Base-by-base conservation (phyloP, 805 yeast species). In the Huiozyma naganishii region DNA sequence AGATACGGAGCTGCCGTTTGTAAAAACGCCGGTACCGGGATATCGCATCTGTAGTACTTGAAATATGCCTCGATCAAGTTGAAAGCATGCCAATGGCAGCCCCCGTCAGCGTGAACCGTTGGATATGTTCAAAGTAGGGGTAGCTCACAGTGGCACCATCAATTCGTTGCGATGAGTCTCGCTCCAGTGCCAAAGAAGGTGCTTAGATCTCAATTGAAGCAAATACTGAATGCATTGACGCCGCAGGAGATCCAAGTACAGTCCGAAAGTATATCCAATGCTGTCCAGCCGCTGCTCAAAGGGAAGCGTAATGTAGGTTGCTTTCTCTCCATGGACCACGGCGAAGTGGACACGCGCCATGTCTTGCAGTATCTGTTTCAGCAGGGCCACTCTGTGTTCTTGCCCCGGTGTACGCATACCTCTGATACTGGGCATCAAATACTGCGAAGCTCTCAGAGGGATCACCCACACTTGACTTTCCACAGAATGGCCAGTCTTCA, bases 281-380 rank as follows among this genome's bases (percentile, higher is more conserved):
- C 12, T 7, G 27, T 38, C 12, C 6, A 28, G n/a, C 32, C 29
- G n/a, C 30, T 38, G 32, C 7, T 38, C 3, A 38, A 38, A 28
- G 33, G 33, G 6, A 12, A 7, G 32, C 61, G 1, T 49, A 46
- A 37, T 5, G 27, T 23, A 2, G 95, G 82, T 0, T 55, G 86
- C 29, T 89, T 76, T 54, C 75, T 88, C 83, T 78, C 74, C 58
- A 81, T 89, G 88, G 86, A 81, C 1, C 50, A 62, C 17, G 71
- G 77, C 41, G 97, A 89, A 61, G 67, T 83, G 1, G 73, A 74
- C 44, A 88, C 96, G 0, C 52, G 59, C 7, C 58, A 57, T 0
- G 60, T 88, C 8, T 73, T 89, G 2, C 51, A 66, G 37, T 47
- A 66, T 12, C 74, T 84, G 7, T 78, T 83, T 44, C 55, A 55